Percentiles rank a stretch among this genome's conserved stretches.
phyloP scores from a whole-genome alignment of 2,329 filamentous ascomycete species.

The Colletotrichum graminicola region DNA sequence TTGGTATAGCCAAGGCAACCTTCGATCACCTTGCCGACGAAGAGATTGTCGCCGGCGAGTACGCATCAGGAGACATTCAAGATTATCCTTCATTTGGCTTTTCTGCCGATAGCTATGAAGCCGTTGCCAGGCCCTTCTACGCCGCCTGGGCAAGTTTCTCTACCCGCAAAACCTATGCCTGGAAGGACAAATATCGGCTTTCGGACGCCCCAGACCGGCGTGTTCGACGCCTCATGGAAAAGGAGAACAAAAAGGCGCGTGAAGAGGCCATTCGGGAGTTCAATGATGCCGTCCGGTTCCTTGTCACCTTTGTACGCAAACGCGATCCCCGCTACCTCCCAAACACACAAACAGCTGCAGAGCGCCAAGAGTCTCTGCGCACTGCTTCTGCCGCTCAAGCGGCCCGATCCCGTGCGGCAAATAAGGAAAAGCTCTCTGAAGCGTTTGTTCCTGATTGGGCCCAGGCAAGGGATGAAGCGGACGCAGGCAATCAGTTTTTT shows the following conservation, averaged over 20 bases:
- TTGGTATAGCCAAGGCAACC: conserved; percentile 78
- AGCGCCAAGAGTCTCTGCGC: conserved; percentile 82
- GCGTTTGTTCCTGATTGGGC: conserved; percentile 82
- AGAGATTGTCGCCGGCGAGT: conserved; percentile 80
- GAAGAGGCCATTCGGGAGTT: conserved; percentile 89
- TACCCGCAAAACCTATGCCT: conserved; percentile 87
- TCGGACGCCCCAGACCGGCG: conserved; percentile 90
- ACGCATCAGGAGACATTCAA: conserved; percentile 69
- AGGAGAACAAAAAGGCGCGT: conserved; percentile 88
- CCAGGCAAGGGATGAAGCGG: conserved; percentile 65
- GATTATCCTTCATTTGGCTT: conserved; percentile 88
- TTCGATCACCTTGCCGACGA: conserved; percentile 86
- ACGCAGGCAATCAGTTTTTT: conserved; percentile 66
- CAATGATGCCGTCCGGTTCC: conserved; percentile 88
- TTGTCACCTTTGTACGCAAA: conserved; percentile 91
- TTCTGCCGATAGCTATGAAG: conserved; percentile 80
- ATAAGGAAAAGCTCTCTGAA: conserved; percentile 78
- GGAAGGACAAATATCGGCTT: conserved; percentile 87
- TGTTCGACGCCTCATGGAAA: conserved; percentile 88
- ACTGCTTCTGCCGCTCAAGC: conserved; percentile 87
- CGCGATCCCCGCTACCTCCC: conserved; percentile 87
- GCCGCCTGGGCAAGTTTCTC: conserved; percentile 82
- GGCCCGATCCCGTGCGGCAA: conserved; percentile 82
- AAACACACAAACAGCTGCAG: conserved; percentile 81
- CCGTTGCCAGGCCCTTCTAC: conserved; percentile 85